Evolutionary conservation across 2,329 filamentous ascomycete species (phyloP), one percentile per base, ranked within the genome.

Genomic region (Penicillium olsonii): DNA sequence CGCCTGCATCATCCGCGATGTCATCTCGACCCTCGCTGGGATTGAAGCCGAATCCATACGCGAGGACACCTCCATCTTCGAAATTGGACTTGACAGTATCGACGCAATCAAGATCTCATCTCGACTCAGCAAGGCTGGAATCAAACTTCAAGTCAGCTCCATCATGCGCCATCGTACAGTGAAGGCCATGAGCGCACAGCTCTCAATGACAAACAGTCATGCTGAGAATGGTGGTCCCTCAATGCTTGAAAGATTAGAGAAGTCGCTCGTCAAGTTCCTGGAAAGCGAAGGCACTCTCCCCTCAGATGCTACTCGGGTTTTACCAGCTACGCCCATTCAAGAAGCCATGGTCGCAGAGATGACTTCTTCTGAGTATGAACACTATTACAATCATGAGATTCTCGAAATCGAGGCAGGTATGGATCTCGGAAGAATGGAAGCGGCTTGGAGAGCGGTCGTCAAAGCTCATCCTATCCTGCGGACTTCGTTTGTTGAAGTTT

Each of bases 11-110:
- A 73, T 95, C 6, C 80, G 82, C 20, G 67, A 75, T 3, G 84
- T 87, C 59, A 78, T 96, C 37, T 81, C 87, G 1, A 61, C 64
- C 0, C 72, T 96, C 5, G 82, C 85, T 1, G 79, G 78, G 0
- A 63, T 85, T 0, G 65, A 79, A 0, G 65, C 70, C 3, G 66
- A 76, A 2, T 70, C 78, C 0, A 73, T 96, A 31, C 67, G 72
- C 2, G 79, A 82, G 43, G 69, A 75, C 6, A 83, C 83, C 0
- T 87, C 87, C 0, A 82, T 96, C 10, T 85, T 95, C 33, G 85
- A 92, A 59, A 78, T 96, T 26, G 92, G 92, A 0, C 78, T 96
- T 6, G 92, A 96, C 73, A 96, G 92, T 62, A 95, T 96, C 50
- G 92, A 96, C 68, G 82, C 87, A 2, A 92, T 96, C 67, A 95